Conservation (phyloP, 2,329 filamentous ascomycete species). For the Fusarium solani-melongenae region DNA sequence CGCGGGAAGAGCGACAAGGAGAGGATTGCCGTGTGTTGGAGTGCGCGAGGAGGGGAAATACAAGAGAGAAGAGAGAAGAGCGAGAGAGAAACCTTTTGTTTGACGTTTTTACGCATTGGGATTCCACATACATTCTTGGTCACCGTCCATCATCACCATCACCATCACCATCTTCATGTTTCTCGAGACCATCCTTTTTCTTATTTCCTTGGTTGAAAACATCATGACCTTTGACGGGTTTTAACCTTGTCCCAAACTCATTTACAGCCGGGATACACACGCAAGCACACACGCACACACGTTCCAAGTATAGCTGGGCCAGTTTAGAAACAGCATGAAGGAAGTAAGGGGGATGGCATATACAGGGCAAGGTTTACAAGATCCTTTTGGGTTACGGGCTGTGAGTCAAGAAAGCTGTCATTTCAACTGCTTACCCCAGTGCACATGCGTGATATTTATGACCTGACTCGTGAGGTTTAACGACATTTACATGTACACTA, state of each 20-base stretch:
- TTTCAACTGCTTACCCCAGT: background rate
- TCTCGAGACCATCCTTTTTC: constrained; percentile 13
- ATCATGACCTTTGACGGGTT: background rate
- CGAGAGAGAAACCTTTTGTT: constrained; percentile 39
- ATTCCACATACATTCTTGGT: constrained; percentile 29
- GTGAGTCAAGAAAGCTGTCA: background rate
- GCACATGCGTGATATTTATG: background rate
- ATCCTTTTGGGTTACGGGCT: constrained; percentile 1
- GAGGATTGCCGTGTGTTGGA: constrained; percentile 19
- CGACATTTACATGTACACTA: background rate
- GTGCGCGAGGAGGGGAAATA: constrained; percentile 10
- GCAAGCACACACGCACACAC: background rate
- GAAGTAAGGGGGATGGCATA: constrained; percentile 27
- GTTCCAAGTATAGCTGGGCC: constrained; percentile 14
- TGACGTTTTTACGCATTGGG: constrained; percentile 41
- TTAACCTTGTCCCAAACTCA: constrained; percentile 2
- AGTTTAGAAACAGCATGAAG: constrained; percentile 18
- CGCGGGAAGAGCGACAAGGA: constrained; percentile 27
- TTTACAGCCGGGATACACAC: constrained; percentile 5
- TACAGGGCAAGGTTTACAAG: constrained; percentile 23
- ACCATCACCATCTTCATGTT: background rate
- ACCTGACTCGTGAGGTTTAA: background rate
- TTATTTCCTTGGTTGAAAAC: constrained; percentile 5
- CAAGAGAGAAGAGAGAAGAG: constrained; percentile 38
- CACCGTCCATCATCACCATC: constrained; percentile 5